Evolutionary conservation across 805 yeast genomes (phyloP).

Genomic region (Helenozyma baotianmanensis): DNA sequence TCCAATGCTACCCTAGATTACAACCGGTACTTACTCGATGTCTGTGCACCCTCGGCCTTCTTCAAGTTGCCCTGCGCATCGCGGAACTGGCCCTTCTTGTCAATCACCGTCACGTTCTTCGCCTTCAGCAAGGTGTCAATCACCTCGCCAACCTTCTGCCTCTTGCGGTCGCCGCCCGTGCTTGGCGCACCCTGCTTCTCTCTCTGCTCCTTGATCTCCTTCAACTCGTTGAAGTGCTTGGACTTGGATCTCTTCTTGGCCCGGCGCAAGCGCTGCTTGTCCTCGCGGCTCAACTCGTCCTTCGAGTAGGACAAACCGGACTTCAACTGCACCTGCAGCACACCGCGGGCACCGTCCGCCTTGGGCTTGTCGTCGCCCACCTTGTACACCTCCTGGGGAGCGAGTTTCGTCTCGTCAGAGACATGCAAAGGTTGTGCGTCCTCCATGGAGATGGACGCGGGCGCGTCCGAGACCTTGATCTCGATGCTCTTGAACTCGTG

Average conservation of each 20-base stretch:
- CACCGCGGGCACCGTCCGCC: constrained; percentile 29
- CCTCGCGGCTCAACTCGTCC: constrained; percentile 78
- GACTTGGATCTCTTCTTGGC: constrained; percentile 79
- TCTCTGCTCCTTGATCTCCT: constrained; percentile 23
- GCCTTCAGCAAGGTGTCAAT: constrained; percentile 67
- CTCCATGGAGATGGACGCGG: constrained; percentile 85
- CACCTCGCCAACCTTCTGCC: constrained; percentile 56
- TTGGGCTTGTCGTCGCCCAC: constrained; percentile 37
- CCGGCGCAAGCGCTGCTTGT: constrained; percentile 81
- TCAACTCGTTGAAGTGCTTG: constrained; percentile 41
- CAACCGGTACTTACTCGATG: constrained; percentile 23
- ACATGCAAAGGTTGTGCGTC: constrained; percentile 91
- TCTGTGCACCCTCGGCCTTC: constrained; percentile 34
- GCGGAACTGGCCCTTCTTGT: constrained; percentile 67
- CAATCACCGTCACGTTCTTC: constrained; percentile 75
- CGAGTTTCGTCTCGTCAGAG: constrained; percentile 68
- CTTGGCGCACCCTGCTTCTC: constrained; percentile 18
- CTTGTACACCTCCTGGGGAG: constrained; percentile 91
- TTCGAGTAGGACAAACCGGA: constrained; percentile 79
- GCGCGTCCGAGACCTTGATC: constrained; percentile 58
- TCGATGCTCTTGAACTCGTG: constrained; percentile 67
- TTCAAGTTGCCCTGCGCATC: constrained; percentile 68
- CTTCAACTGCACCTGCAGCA: constrained; percentile 57
- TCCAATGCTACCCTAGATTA: too few relatives aligned
- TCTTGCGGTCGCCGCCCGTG: constrained; percentile 31